Base-by-base conservation (phyloP, 768 basidiomycete genomes). In the Dioszegia aurantiaca region DNA sequence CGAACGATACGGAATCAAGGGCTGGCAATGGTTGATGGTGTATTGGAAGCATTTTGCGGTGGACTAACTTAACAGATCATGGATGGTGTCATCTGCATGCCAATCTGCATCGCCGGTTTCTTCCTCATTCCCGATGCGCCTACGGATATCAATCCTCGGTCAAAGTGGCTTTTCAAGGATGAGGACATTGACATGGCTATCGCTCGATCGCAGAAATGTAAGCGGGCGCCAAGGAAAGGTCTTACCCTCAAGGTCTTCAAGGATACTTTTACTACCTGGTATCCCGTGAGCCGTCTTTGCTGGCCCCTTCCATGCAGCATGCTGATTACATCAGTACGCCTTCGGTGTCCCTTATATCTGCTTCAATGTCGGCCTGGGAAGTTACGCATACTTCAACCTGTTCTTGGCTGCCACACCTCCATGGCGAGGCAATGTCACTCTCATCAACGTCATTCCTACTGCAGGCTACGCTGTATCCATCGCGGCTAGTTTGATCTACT, bases 401-500 rank as follows among this genome's bases (percentile, higher is more conserved):
- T 67, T 49, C 55, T 58, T 67, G 43, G 64, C 64, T 40, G 53
- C 49, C 21, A 60, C 47, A 28, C 62, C 54, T 1, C 53, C 51
- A 11, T 61, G 57, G 52, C 52, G 59, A 24, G 33, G 33, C 31
- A 41, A 27, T 21, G 43, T 56, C 41, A 60, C 61, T 21, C 45
- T 53, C 31, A 56, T 65, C 30, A 65, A 65, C 49, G 56, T 62
- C 26, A 65, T 65, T 40, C 67, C 67, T 4, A 69, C 64, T 2
- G 67, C 47, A 14, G 67, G 64, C 17, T 63, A 65, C 60, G 67
- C 43, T 16, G 24, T 68, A 11, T 55, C 58, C 1, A 59, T 68
- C 49, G 36, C 59, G 28, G 43, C 48, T 33, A 55, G 57, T 30
- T 21, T 68, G 21, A 53, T 62, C 30, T 60, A 62, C 54, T 48